Base-by-base conservation (phyloP, 2,329 filamentous ascomycete genomes). In the Fusarium nygamai region DNA sequence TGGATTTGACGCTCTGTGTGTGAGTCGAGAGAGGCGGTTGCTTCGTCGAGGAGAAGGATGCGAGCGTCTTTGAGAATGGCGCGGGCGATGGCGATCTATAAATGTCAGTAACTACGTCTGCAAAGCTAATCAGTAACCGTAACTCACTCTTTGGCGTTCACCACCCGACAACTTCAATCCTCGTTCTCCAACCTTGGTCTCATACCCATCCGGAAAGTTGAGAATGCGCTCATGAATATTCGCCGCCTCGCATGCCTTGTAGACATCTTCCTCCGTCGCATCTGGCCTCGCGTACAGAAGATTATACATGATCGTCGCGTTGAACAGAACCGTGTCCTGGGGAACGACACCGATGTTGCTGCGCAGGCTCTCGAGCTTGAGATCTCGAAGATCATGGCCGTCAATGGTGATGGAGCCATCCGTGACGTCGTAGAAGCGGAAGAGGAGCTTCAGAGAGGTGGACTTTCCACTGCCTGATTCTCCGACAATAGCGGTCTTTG, bases 1-100 rank as follows among this genome's bases (percentile, higher is more conserved):
- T 91, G 89, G 43, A 91, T 91, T 61, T 87, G 84, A 39, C 86
- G 85, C 76, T 91, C 89, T 2, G 88, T 91, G 33, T 89, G 86
- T 1, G 90, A 89, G 61, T 93, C 89, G 29, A 94, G 87, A 6
- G 92, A 91, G 2, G 91, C 92, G 8, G 93, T 93, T 0, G 92
- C 90, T 80, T 94, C 92, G 74, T 94, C 92, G 0, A 94, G 85
- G 66, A 94, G 87, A 33, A 94, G 86, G 61, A 94, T 90, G 59
- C 90, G 91, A 0, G 92, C 90, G 56, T 91, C 90, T 79, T 93
- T 92, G 51, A 94, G 85, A 20, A 94, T 86, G 2, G 92, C 91
- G 20, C 92, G 88, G 0, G 89, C 89, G 64, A 91, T 91, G 6
- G 89, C 88, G 53, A 88, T 80, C 82, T 83, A 34, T 6, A 47